Conservation (phyloP, 83 land plant genomes). For the Isoetes engelmannii region DNA sequence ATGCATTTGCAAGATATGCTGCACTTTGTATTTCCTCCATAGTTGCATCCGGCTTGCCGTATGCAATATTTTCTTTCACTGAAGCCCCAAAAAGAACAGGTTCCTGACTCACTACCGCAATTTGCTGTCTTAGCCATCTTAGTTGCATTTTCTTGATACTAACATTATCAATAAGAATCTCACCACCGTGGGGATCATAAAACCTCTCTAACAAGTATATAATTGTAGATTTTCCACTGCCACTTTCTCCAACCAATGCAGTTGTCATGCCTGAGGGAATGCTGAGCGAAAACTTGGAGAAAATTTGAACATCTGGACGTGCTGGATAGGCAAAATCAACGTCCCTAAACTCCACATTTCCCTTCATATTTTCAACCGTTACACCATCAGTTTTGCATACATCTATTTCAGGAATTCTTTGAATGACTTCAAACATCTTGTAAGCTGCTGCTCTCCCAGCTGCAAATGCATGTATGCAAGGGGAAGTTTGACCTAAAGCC, state of each 20-base stretch:
- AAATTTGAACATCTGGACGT: conserved; percentile 45
- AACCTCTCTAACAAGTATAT: conserved; percentile 18
- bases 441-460: conserved; percentile 1
- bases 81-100: conserved; percentile 24
- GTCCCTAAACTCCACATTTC: conserved; percentile 40
- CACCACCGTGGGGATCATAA: conserved; percentile 20
- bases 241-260: conserved; percentile 60
- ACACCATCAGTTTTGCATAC: conserved; percentile 26
- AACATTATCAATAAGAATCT: conserved; percentile 18
- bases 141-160: conserved; percentile 12
- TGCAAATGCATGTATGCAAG: not conserved
- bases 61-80: conserved; percentile 22
- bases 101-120: conserved; percentile 25
- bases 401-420: conserved; percentile 35
- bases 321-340: conserved; percentile 56
- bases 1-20: not conserved
- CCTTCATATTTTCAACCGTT: conserved; percentile 30
- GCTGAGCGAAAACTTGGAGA: conserved; percentile 37
- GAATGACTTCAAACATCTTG: not conserved
- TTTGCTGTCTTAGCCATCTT: conserved; percentile 20
- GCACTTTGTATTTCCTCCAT: conserved; percentile 16
- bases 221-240: conserved; percentile 26
- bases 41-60: conserved; percentile 14
- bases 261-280: conserved; percentile 36
- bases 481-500: not conserved